Conservation (phyloP, 306 rosid genomes). For the Cicer bijugum region DNA sequence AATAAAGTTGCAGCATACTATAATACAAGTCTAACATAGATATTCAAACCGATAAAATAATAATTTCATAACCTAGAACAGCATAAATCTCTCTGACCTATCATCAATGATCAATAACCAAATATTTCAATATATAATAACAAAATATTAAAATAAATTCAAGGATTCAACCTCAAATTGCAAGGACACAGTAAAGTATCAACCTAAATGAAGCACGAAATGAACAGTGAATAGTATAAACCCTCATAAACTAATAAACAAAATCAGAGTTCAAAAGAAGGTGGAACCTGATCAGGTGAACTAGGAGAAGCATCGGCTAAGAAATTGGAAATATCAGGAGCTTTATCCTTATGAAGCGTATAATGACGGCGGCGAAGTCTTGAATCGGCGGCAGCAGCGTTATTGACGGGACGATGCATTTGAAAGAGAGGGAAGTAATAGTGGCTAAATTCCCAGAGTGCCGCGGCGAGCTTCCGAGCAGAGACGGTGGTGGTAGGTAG, state of each 20-base stretch:
- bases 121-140: not conserved
- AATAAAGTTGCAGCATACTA: not conserved
- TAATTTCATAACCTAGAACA: slow-evolving; percentile 21
- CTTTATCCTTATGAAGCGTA: slow-evolving; percentile 62
- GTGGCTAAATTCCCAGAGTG: slow-evolving; percentile 82
- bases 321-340: slow-evolving; percentile 62
- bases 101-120: not conserved
- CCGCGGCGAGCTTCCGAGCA: slow-evolving; percentile 77
- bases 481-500: slow-evolving; percentile 43
- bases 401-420: slow-evolving; percentile 67
- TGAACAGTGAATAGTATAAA: slow-evolving; percentile 31
- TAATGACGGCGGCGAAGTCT: slow-evolving; percentile 72
- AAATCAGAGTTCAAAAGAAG: not conserved
- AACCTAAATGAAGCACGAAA: not conserved
- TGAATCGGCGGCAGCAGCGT: slow-evolving; percentile 49
- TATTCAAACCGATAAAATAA: not conserved
- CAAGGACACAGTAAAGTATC: not conserved
- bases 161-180: not conserved
- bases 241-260: too few species aligned
- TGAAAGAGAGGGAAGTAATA: slow-evolving; percentile 53
- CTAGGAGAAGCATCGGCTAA: slow-evolving; percentile 68
- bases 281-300: slow-evolving; percentile 78
- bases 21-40: slow-evolving; percentile 21
- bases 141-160: not conserved
- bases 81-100: slow-evolving; percentile 9